Evolutionary conservation across 305 asterid genomes (phyloP), one percentile per base, ranked within the genome.

Genomic region (Fraxinus dipetala): DNA sequence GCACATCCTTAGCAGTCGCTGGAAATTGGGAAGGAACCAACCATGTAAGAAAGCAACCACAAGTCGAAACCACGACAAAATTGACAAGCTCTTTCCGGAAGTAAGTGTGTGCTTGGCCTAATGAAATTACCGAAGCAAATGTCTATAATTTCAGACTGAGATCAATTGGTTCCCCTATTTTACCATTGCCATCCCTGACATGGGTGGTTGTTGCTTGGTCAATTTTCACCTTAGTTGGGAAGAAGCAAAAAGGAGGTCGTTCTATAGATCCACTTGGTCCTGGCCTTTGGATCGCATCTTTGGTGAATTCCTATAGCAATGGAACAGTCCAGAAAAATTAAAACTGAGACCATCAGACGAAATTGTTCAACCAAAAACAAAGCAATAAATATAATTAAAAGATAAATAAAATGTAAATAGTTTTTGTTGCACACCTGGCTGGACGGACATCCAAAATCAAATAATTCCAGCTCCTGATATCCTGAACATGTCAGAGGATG

Each of bases 81-180:
- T 28, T 24, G 36, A 24, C 36, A 11, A 67, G 36, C 20, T 28
- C 36, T 67, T 26, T 67, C 3, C 0, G 6, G 73, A 2, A 65
- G 34, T 2, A 9, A 28, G n/a, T 28, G 36, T 1, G 13, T 26
- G 36, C 36, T 67, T 67, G 8, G 34, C 20, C 74, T 28, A 31
- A 56, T 69, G 30, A 75, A 65, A 72, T 75, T 81, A 72, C 79
- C 35, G 1, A 51, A 34, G 43, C 63, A 34, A 77, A 43, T 32
- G 77, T 87, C 83, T 88, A 94, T 51, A 94, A 90, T 91, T 90
- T 94, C 75, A 94, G 88, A 86, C 87, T 88, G 51, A 93, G 98
- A 90, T 95, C 98, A 77, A 95, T 81, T 3, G 76, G 77, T 81
- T 90, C 94, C 24, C 87, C 89, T 79, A 80, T 88, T 75, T 83